Base-by-base conservation (phyloP, 176 grass and related monocot genomes). In the Oryza coarctata region DNA sequence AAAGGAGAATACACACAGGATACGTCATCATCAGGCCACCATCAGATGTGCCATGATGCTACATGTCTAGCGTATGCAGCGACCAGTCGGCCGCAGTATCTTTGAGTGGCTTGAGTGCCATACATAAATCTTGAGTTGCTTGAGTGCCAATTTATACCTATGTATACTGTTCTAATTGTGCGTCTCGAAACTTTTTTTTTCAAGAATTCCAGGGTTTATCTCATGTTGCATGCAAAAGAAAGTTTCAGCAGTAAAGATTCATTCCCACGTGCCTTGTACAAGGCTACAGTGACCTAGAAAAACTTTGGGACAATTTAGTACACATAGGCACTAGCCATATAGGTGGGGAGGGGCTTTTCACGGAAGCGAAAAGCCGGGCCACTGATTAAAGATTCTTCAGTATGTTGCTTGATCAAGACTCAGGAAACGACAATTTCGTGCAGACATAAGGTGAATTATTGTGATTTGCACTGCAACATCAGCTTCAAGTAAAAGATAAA, bases 321-420 rank as follows among this genome's bases (percentile, higher is more conserved):
- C 74, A 15, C 36, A 15, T 45, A n/a, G n/a, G n/a, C n/a, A n/a
- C n/a, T n/a, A 49, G 63, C 12, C 20, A 41, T 60, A 3, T 86
- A 68, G 76, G 70, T 67, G 34, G 74, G 80, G 81, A 7, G 29
- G 12, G 41, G 32, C 87, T 63, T 65, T 70, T 81, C 82, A 70
- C 15, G 41, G 33, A 13, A 13, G 33, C 82, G 65, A 85, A 89
- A 76, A 34, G 87, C 82, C 76, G 8, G 17, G 20, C 12, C 71
- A 70, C 52, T 40, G 31, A 69, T 69, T 47, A 20, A 74, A 50
- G 72, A 83, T 55, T 82, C 40, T 34, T 32, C n/a, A 28, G 52
- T 33, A 9, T 18, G 32, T 9, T 13, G 17, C 30, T 76, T 35
- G 1, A 45, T 39, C 87, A n/a, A 71, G 55, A 79, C 57, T 15